Conservation (phyloP, 1,139 yeast species). For the Diutina rugosa region DNA sequence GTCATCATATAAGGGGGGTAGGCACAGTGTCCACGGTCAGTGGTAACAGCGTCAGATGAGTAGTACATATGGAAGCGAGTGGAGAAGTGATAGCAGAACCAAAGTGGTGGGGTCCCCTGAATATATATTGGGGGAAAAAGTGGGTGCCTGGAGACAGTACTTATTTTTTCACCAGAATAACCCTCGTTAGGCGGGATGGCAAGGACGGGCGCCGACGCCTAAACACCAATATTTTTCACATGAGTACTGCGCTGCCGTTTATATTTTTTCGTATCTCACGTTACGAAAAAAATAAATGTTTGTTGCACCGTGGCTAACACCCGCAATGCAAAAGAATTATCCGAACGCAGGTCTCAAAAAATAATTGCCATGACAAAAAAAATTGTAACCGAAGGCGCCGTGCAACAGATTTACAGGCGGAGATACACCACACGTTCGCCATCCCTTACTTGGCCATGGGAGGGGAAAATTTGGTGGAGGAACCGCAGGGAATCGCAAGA, state of each 20-base stretch:
- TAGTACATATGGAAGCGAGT: background rate
- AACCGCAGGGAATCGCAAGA: background rate
- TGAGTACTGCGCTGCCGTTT: background rate
- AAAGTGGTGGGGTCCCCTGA: background rate
- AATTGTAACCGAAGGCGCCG: background rate
- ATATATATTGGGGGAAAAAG: background rate
- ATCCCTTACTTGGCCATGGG: background rate
- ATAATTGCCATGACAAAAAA: background rate
- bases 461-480: background rate
- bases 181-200: background rate
- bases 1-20: constrained; percentile 1
- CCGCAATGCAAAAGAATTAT: background rate
- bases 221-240: background rate
- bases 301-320: background rate
- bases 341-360: background rate
- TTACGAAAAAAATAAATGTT: background rate
- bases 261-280: background rate
- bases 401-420: background rate
- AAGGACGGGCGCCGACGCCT: background rate
- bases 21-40: background rate
- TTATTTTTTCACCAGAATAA: background rate
- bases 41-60: background rate
- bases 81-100: background rate
- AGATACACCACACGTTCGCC: background rate
- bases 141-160: background rate